These are phyloP conservation scores for Cytospora paraplurivora DNA, from an alignment of 2,329 filamentous ascomycete species.

Conservation along the genomic window DNA sequence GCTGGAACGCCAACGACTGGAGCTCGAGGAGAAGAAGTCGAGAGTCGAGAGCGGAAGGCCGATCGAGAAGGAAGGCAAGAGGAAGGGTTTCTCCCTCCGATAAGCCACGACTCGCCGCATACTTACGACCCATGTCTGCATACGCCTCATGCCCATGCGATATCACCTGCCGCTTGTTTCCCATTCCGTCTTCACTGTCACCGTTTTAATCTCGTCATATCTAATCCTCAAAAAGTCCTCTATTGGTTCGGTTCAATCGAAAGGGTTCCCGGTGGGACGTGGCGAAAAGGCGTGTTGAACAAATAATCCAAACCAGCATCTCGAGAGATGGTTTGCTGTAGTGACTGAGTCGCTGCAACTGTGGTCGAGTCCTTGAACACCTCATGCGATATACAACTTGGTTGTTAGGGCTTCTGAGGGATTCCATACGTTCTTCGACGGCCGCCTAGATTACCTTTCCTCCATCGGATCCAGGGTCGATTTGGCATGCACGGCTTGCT, in stretches of 20 bases:
- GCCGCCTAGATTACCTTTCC: constrained; percentile 24
- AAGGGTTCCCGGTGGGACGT: constrained; percentile 29
- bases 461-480: constrained; percentile 21
- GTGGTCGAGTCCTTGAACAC: constrained; percentile 15
- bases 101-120: constrained; percentile 52
- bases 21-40: constrained; percentile 98
- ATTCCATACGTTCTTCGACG: constrained; percentile 16
- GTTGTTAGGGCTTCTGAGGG: constrained; percentile 12
- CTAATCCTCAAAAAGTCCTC: constrained; percentile 42
- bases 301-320: constrained; percentile 1
- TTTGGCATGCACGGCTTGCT: constrained; percentile 23
- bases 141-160: constrained; percentile 62
- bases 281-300: constrained; percentile 29
- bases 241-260: constrained; percentile 24
- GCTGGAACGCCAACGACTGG: constrained; percentile 88
- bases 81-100: constrained; percentile 98
- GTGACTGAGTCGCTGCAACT: constrained; percentile 11
- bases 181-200: constrained; percentile 44
- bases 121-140: constrained; percentile 56
- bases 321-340: constrained; percentile 16
- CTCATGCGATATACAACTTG: constrained; percentile 18
- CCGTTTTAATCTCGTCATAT: constrained; percentile 48
- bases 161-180: constrained; percentile 59
- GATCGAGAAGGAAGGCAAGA: constrained; percentile 96
- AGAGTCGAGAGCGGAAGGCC: constrained; percentile 94